Evolutionary conservation across 1,284 basidiomycete species (phyloP), one percentile per base, ranked within the genome.

Genomic region (Leccinum variabile): DNA sequence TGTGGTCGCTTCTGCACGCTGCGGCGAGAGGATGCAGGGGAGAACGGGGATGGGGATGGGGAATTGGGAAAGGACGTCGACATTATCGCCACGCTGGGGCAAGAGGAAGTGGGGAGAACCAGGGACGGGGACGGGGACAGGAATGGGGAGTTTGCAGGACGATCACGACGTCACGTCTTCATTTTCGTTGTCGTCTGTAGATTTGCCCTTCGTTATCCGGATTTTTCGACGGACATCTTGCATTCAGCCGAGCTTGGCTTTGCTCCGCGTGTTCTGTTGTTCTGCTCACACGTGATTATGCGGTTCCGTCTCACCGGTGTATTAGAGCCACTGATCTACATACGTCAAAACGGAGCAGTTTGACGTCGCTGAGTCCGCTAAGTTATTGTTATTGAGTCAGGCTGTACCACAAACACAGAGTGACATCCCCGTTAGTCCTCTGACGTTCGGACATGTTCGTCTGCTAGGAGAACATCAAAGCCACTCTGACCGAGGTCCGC

Each of bases 401-500:
- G n/a, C 7, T 25, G 32, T 28, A 25, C 3, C 16, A 41, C 28
- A 16, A 3, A 54, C 16, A 41, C 28, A 16, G 5, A 54, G 39
- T 28, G 39, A 25, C 44, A 61, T 59, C 57, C 54, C 59, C 57
- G 49, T 60, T 55, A 63, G 37, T 65, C 57, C 52, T 65, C 67
- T 33, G 44, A 60, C 25, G 66, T 58, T 64, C 73, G 70, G 22
- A 77, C 78, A 68, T 81, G 81, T 59, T 82, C 78, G 37, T 81
- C 77, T 63, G 78, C 78, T 25, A 89, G 89, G 18, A 90, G 77
- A 44, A 90, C 87, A 71, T 91, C 89, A 71, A 79, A 91, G 33
- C 89, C 89, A 68, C 86, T 79, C 71, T 82, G 85, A 8, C 88
- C 89, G 32, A 90, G 77, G 70, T 90, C 89, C 10, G 82, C 84